Percentiles rank a stretch among this genome's conserved stretches.
These are phyloP conservation scores for Beauveria bassiana DNA, from an alignment of 2,329 filamentous ascomycete species.

Conservation along the genomic window DNA sequence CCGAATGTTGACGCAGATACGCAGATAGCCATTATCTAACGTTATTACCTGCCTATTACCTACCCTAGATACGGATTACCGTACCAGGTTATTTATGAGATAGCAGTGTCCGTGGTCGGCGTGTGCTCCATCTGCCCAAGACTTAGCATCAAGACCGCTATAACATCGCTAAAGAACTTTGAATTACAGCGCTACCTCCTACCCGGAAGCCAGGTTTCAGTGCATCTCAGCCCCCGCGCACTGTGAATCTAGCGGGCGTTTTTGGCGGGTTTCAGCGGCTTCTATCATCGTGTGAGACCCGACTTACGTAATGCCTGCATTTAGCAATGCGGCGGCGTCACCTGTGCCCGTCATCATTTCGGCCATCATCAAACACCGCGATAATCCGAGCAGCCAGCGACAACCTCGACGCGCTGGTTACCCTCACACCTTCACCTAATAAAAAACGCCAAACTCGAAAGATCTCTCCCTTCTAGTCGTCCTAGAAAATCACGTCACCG, in stretches of 20 bases:
- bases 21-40: neutral
- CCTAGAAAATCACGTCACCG: neutral
- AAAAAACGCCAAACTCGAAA: neutral
- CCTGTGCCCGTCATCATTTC: constrained; percentile 5
- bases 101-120: constrained; percentile 9
- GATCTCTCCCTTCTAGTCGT: neutral
- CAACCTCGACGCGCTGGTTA: neutral
- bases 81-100: neutral
- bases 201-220: no score
- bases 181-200: neutral
- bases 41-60: neutral
- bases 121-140: neutral
- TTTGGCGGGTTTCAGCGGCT: neutral
- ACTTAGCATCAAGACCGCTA: neutral
- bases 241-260: neutral
- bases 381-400: neutral
- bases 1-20: neutral
- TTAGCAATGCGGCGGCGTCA: neutral
- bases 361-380: constrained; percentile 5
- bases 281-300: neutral
- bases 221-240: neutral
- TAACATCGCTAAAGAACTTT: neutral
- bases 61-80: no score
- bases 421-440: no score
- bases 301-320: neutral